phyloP scores from a whole-genome alignment of 129 eudicot species.

The Helichrysum umbraculigerum region DNA sequence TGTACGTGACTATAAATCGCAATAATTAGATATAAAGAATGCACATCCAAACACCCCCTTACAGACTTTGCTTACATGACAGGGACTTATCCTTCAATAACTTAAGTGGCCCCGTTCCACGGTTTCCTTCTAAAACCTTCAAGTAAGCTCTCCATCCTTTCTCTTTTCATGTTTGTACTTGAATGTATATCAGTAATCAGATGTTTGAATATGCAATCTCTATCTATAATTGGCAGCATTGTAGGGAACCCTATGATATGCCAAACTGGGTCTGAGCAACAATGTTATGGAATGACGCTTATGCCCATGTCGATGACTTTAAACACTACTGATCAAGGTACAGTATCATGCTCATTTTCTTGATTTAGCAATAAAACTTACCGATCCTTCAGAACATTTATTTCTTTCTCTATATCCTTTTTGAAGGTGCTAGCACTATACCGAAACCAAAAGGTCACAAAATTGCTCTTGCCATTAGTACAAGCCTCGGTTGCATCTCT shows the following conservation, averaged over 20 bases:
- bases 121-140: conserved; percentile 76
- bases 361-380: conserved; percentile 1
- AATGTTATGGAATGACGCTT: conserved; percentile 57
- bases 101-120: conserved; percentile 78
- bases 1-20: neutral
- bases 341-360: conserved; percentile 18
- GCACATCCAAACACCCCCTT: conserved; percentile 5
- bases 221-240: conserved; percentile 46
- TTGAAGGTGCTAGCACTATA: conserved; percentile 45
- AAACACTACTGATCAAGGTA: conserved; percentile 63
- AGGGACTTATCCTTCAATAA: conserved; percentile 89
- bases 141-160: conserved; percentile 48
- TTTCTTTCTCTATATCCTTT: neutral
- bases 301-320: conserved; percentile 87
- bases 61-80: conserved; percentile 15
- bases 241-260: conserved; percentile 80
- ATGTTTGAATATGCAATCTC: conserved; percentile 8
- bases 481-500: conserved; percentile 67
- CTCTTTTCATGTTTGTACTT: no score
- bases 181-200: neutral
- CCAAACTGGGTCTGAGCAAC: conserved; percentile 53
- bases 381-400: neutral
- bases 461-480: conserved; percentile 60
- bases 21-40: neutral
- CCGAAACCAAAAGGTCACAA: conserved; percentile 53